These are phyloP conservation scores for Discostella stelligera DNA, from an alignment of 352 stramenopile species.

Conservation along the genomic window DNA sequence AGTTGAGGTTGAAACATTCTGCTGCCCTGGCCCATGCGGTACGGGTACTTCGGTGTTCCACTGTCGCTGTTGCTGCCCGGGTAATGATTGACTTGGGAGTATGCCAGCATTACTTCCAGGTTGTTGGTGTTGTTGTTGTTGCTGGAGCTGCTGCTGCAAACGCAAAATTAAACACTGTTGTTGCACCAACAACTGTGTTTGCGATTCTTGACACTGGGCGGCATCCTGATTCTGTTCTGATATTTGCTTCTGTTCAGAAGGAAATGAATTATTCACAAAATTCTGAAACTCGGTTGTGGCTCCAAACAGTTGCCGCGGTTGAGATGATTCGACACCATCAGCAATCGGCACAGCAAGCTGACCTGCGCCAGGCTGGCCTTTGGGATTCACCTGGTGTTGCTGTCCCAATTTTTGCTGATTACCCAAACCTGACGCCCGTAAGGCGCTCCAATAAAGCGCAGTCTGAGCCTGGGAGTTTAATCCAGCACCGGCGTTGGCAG, in stretches of 20 bases:
- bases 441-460: constrained; percentile 29
- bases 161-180: constrained; percentile 34
- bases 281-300: not conserved
- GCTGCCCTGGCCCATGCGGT: not conserved
- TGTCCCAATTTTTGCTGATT: constrained; percentile 41
- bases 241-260: constrained; percentile 9
- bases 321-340: not conserved
- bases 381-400: constrained; percentile 38
- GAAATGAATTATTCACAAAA: constrained; percentile 6
- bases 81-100: not conserved
- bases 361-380: constrained; percentile 18
- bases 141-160: constrained; percentile 28
- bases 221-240: not conserved
- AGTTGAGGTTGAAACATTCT: not conserved
- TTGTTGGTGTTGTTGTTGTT: constrained; percentile 18
- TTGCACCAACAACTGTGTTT: constrained; percentile 23
- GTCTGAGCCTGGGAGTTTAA: constrained; percentile 27
- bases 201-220: constrained; percentile 2
- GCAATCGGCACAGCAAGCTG: too few relatives aligned
- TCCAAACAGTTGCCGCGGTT: not conserved
- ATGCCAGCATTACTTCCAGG: constrained; percentile 4
- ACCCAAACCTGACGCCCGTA: constrained; percentile 22
- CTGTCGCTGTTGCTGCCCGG: not conserved
- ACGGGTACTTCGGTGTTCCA: not conserved
- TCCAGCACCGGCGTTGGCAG: not conserved